Percentiles rank a stretch among this genome's conserved stretches.
These are phyloP conservation scores for Rhodamnia rubescens DNA, from an alignment of 345 rosid genomes.

Conservation along the genomic window DNA sequence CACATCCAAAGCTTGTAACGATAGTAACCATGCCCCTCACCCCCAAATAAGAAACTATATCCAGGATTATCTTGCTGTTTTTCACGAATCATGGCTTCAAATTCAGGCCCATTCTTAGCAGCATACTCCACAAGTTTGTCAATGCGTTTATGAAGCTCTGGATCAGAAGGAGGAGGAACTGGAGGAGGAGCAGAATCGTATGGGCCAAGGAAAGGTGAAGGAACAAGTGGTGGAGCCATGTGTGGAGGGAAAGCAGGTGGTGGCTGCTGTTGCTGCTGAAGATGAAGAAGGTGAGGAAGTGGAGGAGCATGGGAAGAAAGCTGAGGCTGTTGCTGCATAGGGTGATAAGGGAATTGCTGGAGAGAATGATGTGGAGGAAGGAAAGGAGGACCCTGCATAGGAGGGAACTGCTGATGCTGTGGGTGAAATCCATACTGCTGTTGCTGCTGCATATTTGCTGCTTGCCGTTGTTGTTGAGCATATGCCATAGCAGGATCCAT, in stretches of 20 bases:
- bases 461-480: constrained; percentile 63
- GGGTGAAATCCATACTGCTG: constrained; percentile 74
- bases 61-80: constrained; percentile 96
- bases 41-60: constrained; percentile 80
- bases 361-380: constrained; percentile 69
- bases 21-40: constrained; percentile 86
- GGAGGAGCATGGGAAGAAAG: constrained; percentile 21
- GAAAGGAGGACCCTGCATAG: constrained; percentile 42
- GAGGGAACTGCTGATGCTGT: constrained; percentile 70
- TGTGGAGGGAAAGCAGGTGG: constrained; percentile 56
- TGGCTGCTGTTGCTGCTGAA: constrained; percentile 56
- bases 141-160: constrained; percentile 92
- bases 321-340: constrained; percentile 61
- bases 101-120: constrained; percentile 88
- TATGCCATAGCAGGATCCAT: constrained; percentile 57
- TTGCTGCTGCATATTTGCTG: constrained; percentile 54
- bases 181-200: constrained; percentile 69
- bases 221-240: constrained; percentile 51
- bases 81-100: constrained; percentile 91
- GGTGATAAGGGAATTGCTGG: constrained; percentile 79
- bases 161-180: constrained; percentile 78
- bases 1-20: constrained; percentile 81
- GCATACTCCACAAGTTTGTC: constrained; percentile 93
- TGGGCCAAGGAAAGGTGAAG: constrained; percentile 51
- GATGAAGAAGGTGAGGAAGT: constrained; percentile 62